Base-by-base conservation (phyloP, 176 grass and related monocot genomes). In the Lolium rigidum region DNA sequence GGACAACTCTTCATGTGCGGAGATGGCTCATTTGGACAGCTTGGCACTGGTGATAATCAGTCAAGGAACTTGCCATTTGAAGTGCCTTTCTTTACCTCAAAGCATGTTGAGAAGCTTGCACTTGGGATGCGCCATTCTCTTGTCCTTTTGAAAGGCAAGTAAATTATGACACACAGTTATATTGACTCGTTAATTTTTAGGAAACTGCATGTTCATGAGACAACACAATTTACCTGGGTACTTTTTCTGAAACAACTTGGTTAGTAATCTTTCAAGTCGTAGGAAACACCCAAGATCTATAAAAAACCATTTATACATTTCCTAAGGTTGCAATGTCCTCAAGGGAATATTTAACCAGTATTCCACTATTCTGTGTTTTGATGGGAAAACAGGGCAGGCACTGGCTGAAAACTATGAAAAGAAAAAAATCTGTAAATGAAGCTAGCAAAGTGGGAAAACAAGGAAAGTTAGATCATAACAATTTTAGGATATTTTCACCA, bases 21-120 rank as follows among this genome's bases (percentile, higher is more conserved):
- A 82, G 88, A 98, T 90, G 94, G 92, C 9, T 98, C 90, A 69
- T 95, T 98, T 95, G 96, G 96, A 79, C 96, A 98, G 59, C 93
- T 98, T 83, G 96, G 96, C 41, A 94, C 83, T 88, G 86, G 92
- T 81, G 88, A 98, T 64, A 85, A 89, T 74, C 86, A 90, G 57
- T 88, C 92, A 89, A 88, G 79, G 84, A 90, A 58, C 50, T 83
- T 82, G 12, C 93, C 93, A 47, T 86, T 83, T 80, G 92, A 95
- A 88, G 93, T 95, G 41, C 10, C 81, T 80, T 88, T 72, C 70
- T 92, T 98, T 58, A 76, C 56, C 58, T 67, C 84, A 91, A 86
- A 87, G 21, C 86, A 91, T 94, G 86, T 95, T 82, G 82, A 94
- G 46, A 93, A 94, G 71, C 86, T 95, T 91, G 96, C 93, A 75